Evolutionary conservation across 345 rosid genomes (phyloP).

Genomic region (Noccaea caerulescens): DNA sequence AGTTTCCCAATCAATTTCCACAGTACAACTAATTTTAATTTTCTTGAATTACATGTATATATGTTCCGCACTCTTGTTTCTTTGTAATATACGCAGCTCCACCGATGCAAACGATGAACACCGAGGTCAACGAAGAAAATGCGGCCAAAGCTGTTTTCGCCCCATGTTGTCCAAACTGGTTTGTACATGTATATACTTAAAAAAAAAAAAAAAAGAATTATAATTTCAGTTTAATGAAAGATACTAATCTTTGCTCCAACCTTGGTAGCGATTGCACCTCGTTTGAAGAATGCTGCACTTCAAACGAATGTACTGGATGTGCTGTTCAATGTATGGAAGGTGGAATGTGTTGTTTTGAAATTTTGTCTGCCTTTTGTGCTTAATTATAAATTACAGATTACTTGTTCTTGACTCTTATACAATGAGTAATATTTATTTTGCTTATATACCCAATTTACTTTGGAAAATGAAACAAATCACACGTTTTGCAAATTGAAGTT

Average conservation of each 20-base stretch:
- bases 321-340: too few relatives aligned
- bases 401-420: too few relatives aligned
- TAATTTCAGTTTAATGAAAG: background rate
- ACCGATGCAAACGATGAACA: background rate
- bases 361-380: too few relatives aligned
- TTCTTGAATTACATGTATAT: background rate
- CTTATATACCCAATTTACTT: too few relatives aligned
- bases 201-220: background rate
- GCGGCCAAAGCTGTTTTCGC: background rate
- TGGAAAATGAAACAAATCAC: too few relatives aligned
- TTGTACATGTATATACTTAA: background rate
- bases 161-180: constrained; percentile 9
- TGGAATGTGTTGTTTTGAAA: too few relatives aligned
- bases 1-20: background rate
- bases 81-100: background rate
- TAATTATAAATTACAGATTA: too few relatives aligned
- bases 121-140: background rate
- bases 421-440: too few relatives aligned
- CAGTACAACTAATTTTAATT: background rate
- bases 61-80: too few relatives aligned
- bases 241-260: constrained; percentile 41
- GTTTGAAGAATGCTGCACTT: too few relatives aligned
- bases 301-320: too few relatives aligned
- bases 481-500: too few relatives aligned
- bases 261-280: constrained; percentile 43